Conservation (phyloP, 371 early-diverging fungal species). For the Rhizopus microsporus region DNA sequence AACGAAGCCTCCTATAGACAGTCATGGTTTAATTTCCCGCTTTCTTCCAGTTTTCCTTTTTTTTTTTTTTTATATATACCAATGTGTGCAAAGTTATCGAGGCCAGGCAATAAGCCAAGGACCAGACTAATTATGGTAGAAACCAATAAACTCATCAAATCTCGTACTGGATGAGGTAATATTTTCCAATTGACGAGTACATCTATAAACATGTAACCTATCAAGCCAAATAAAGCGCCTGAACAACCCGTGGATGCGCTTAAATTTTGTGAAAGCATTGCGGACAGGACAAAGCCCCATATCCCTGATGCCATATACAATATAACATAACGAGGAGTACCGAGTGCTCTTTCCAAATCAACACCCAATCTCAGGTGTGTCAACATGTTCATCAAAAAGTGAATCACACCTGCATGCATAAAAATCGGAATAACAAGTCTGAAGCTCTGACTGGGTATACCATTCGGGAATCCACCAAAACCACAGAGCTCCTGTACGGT, state of each 20-base stretch:
- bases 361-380: constrained; percentile 73
- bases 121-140: constrained; percentile 66
- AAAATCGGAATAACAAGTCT: constrained; percentile 85
- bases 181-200: constrained; percentile 79
- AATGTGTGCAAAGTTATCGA: constrained; percentile 81
- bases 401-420: constrained; percentile 85
- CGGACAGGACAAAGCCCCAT: constrained; percentile 82
- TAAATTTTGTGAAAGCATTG: constrained; percentile 55
- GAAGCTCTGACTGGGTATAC: constrained; percentile 72
- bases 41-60: constrained; percentile 40
- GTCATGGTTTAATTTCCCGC: constrained; percentile 64
- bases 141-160: constrained; percentile 69
- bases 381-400: constrained; percentile 75
- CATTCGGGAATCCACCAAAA: constrained; percentile 45
- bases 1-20: constrained; percentile 52
- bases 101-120: constrained; percentile 71
- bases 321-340: constrained; percentile 68
- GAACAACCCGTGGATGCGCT: constrained; percentile 79
- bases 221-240: constrained; percentile 82
- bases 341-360: constrained; percentile 76
- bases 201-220: constrained; percentile 81
- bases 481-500: constrained; percentile 58
- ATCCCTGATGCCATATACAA: constrained; percentile 80
- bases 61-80: constrained; percentile 35
- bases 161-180: constrained; percentile 64